These are phyloP conservation scores for Testicularia cyperi DNA, from an alignment of 1,284 basidiomycete species.

Conservation along the genomic window DNA sequence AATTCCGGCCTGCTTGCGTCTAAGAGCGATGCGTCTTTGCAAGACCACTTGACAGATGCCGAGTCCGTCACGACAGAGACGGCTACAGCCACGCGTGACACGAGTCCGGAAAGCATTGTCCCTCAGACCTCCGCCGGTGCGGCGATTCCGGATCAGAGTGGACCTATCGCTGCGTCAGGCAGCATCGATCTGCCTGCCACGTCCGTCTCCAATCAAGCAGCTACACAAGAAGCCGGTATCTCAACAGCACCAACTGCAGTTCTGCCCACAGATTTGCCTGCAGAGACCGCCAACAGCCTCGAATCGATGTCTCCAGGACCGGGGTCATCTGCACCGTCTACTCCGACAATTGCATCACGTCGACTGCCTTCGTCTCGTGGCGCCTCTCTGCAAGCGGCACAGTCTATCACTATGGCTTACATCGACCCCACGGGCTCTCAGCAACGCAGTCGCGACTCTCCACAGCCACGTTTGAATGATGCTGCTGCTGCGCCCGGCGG, in stretches of 20 bases:
- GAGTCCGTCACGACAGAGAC: conserved; percentile 29
- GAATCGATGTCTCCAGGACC: too few species aligned
- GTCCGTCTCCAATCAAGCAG: too few species aligned
- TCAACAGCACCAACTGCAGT: conserved; percentile 1
- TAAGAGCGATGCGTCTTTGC: conserved; percentile 17
- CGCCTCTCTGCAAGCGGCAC: conserved; percentile 27
- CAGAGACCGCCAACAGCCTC: too few species aligned
- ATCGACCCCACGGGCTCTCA: conserved; percentile 13
- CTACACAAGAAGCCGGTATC: not conserved
- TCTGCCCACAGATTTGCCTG: conserved; percentile 1
- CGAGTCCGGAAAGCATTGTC: conserved; percentile 10
- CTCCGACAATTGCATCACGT: conserved; percentile 9
- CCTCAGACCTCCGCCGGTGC: conserved; percentile 2
- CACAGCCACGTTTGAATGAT: too few species aligned
- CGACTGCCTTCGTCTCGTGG: conserved; percentile 22
- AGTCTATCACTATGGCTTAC: conserved; percentile 29
- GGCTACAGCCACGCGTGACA: conserved; percentile 26
- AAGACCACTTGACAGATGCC: conserved; percentile 24
- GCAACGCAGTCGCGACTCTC: too few species aligned
- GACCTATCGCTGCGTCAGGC: too few species aligned
- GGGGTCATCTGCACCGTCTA: too few species aligned
- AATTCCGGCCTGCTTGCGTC: too few species aligned
- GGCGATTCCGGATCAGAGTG: too few species aligned
- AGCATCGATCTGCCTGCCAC: too few species aligned
- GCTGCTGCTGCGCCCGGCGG: too few species aligned